Base-by-base conservation (phyloP, 805 yeast genomes). In the Metschnikowia corniflorae region DNA sequence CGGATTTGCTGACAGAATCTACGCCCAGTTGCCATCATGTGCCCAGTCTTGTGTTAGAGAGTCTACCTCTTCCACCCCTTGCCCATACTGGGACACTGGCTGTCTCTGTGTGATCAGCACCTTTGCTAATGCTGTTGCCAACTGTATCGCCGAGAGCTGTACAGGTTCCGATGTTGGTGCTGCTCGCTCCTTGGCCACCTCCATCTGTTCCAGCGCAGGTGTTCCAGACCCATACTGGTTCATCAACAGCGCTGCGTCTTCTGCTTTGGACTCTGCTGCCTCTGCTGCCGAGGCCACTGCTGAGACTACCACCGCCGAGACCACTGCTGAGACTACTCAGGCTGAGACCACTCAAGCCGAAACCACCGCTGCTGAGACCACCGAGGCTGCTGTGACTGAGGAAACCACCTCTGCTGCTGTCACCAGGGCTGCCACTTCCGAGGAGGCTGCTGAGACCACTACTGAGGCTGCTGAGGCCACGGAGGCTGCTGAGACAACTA, bases 41-140 rank as follows among this genome's bases (percentile, higher is more conserved):
- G 71, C 68, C 25, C 54, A 62, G 40, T 28, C 41, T 3, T 65
- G 71, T 55, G 59, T 64, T 18, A 45, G 37, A 29, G 46, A 47
- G 29, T 49, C 57, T 37, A 63, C 70, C 31, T 58, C 60, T 7
- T 44, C 49, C 28, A 63, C 70, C 15, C 70, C 70, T 31, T 66
- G 72, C 43, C 72, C 72, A 31, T 63, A 64, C 59, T 66, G 71
- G 70, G 72, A 66, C 47, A 58, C 71, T 31, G 72, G 72, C 17
- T 66, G 72, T 54, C 59, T 66, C 37, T 66, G 72, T 60, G 68
- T 63, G 29, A 65, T 66, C 62, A 52, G 66, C 27, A 44, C 45
- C 29, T 66, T 60, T 55, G 54, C 52, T 25, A 58, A 58, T 8
- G 37, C 39, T 22, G 60, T 66, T 20, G 70, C 63, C 32, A 48